phyloP scores from a whole-genome alignment of 1,284 basidiomycete genomes.

The Pseudozyma hubeiensis region DNA sequence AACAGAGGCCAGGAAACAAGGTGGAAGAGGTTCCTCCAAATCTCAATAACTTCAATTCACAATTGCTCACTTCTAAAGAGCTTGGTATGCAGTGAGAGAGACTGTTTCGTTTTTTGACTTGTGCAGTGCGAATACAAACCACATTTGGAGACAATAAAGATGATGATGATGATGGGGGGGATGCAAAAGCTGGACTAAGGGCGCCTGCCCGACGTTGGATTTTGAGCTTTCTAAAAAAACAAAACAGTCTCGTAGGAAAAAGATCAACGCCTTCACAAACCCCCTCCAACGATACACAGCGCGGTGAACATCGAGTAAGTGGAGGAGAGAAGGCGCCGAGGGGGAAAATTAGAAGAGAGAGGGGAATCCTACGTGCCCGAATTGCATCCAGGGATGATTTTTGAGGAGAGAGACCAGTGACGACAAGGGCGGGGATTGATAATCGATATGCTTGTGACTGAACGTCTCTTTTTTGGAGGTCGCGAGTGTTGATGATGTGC shows the following conservation, averaged over 20 bases:
- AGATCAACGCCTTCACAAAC: not conserved
- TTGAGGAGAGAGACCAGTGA: conserved; percentile 20
- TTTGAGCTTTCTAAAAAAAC: conserved; percentile 7
- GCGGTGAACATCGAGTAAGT: not conserved
- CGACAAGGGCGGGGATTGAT: not conserved
- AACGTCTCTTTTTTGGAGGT: conserved; percentile 29
- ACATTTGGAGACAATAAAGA: not conserved
- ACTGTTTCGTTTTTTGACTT: conserved; percentile 17
- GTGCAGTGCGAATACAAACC: conserved; percentile 43
- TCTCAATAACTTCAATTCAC: no score
- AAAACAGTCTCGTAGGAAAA: conserved; percentile 12
- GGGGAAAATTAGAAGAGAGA: not conserved
- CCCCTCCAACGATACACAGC: not conserved
- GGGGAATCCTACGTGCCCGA: conserved; percentile 41
- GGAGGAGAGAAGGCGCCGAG: not conserved
- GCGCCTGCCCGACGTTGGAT: conserved; percentile 54
- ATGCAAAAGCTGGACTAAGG: conserved; percentile 45
- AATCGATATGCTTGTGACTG: conserved; percentile 8
- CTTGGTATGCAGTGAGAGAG: not conserved
- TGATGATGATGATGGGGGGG: not conserved
- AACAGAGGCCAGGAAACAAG: conserved; percentile 26
- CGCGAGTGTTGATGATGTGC: not conserved
- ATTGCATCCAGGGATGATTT: conserved; percentile 19
- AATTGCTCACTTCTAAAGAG: no score
- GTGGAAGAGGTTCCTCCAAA: conserved; percentile 8